Conservation (phyloP, 192 early-diverging fungal genomes). For the Lobosporangium transversale region DNA sequence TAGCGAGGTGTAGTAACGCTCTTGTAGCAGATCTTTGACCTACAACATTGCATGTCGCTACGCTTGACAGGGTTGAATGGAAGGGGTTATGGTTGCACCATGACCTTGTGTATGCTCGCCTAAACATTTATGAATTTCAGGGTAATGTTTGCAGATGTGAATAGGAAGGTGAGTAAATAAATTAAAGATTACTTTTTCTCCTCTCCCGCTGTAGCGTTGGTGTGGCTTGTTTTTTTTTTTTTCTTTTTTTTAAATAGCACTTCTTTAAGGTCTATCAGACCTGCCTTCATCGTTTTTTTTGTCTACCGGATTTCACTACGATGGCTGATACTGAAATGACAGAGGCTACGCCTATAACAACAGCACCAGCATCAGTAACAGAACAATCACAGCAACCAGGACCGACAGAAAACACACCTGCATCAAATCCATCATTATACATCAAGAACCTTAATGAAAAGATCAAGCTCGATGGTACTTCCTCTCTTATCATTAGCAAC, state of each 20-base stretch:
- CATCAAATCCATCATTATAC: conserved; percentile 78
- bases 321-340: conserved; percentile 39
- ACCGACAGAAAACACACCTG: conserved; percentile 65
- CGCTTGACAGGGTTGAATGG: too few relatives aligned
- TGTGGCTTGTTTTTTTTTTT: not conserved
- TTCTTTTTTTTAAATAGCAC: too few relatives aligned
- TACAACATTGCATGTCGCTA: not conserved
- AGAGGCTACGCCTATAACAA: not conserved
- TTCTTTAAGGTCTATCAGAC: too few relatives aligned
- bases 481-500: too few relatives aligned
- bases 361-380: conserved; percentile 10
- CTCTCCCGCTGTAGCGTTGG: not conserved
- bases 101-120: conserved; percentile 22
- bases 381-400: conserved; percentile 6
- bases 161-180: not conserved
- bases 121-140: conserved; percentile 5
- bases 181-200: not conserved
- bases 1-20: not conserved
- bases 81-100: conserved; percentile 7
- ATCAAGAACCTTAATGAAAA: conserved; percentile 86
- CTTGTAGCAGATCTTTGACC: not conserved
- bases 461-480: conserved; percentile 68
- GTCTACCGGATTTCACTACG: too few relatives aligned
- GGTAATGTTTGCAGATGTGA: not conserved
- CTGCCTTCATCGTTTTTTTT: too few relatives aligned